These are phyloP conservation scores for Vicia villosa DNA, from an alignment of 306 rosid species.

Conservation along the genomic window DNA sequence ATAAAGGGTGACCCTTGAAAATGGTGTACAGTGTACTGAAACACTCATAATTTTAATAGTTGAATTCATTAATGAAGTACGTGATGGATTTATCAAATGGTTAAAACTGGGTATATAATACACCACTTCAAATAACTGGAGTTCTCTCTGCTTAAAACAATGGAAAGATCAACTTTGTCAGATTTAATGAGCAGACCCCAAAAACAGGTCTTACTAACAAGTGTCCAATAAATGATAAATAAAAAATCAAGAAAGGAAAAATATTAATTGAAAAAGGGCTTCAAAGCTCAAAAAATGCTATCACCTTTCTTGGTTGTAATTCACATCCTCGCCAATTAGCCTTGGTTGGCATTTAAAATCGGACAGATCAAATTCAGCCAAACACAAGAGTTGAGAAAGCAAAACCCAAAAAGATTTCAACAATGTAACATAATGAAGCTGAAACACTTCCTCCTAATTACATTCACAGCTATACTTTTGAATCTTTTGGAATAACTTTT, in stretches of 20 bases:
- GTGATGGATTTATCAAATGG: too few relatives aligned
- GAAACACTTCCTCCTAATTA: slow-evolving; percentile 10
- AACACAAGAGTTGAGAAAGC: neutral
- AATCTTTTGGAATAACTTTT: slow-evolving; percentile 1
- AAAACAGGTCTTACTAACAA: neutral
- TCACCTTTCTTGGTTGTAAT: neutral
- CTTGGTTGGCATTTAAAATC: neutral
- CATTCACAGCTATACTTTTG: neutral
- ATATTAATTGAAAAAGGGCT: neutral
- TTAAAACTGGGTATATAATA: too few relatives aligned
- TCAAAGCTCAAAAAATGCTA: neutral
- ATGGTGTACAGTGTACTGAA: neutral
- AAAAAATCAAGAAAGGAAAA: neutral
- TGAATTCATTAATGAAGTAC: too few relatives aligned
- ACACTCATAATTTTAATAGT: neutral
- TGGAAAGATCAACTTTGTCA: neutral
- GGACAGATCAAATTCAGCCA: neutral
- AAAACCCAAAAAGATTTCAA: neutral
- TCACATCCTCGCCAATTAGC: neutral
- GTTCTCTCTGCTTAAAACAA: neutral
- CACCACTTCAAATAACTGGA: too few relatives aligned
- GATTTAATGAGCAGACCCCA: neutral
- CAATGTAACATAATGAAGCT: neutral
- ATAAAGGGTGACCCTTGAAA: neutral
- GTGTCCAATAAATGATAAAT: neutral